Base-by-base conservation (phyloP, 768 basidiomycete genomes). In the Pisolithus marmoratus region DNA sequence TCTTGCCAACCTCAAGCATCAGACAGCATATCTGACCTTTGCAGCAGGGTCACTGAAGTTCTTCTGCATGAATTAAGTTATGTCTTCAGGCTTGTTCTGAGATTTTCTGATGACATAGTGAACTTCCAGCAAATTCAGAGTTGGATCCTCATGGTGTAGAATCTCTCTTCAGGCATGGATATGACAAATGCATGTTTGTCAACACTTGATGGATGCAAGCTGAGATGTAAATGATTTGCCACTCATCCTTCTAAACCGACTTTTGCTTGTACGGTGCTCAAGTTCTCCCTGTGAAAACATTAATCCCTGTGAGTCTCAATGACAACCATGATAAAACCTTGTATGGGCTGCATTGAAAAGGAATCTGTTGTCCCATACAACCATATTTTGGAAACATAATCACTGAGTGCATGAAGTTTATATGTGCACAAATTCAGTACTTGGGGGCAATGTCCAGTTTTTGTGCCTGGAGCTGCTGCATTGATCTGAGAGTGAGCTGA, bases 381-480 rank as follows among this genome's bases (percentile, higher is more conserved):
- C n/a, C n/a, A n/a, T n/a, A n/a, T n/a, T n/a, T n/a, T n/a, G n/a
- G n/a, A n/a, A n/a, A n/a, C n/a, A n/a, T n/a, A n/a, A n/a, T n/a
- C n/a, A n/a, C n/a, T n/a, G n/a, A 76, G 46, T 0, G 65, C 56
- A 56, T 73, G 71, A 0, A 60, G 36, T 44, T 74, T 76, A 53
- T 64, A 67, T 7, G 67, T 73, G 22, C 50, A 34, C 23, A 56
- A 48, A 20, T 56, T 56, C 4, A 56, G 27, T 5, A 24, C 46
- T 6, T 53, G 51, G 2, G 53, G 4, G 27, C 27, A 7, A 27
- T 27, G 27, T 7, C 27, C 4, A 9, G 27, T 19, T 22, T 5
- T 19, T 36, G 17, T 23, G 14, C 34, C 42, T 6, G 22, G 29
- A 37, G 15, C 27, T 20, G 27, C 26, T 8, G 31, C 20, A 22